Conservation (phyloP, 2,329 filamentous ascomycete genomes). For the Didymella arachidicola region DNA sequence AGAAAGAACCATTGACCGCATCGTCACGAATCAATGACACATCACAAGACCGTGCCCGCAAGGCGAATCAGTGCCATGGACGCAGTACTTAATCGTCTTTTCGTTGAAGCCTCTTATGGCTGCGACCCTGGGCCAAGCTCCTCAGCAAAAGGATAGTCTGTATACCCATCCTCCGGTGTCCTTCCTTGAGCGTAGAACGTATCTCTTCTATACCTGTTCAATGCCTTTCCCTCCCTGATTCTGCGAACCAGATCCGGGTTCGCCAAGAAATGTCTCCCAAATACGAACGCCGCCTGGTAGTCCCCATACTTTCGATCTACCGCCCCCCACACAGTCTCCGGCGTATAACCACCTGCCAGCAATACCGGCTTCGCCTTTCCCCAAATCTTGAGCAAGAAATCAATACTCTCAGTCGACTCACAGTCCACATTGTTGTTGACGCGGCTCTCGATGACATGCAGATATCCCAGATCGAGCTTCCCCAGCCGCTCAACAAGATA, state of each 20-base stretch:
- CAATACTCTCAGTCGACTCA: slow-evolving; percentile 29
- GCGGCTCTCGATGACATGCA: slow-evolving; percentile 63
- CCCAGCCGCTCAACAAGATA: slow-evolving; percentile 62
- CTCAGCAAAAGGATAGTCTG: slow-evolving; percentile 12
- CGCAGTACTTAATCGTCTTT: not conserved
- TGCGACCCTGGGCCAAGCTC: not conserved
- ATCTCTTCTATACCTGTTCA: slow-evolving; percentile 11
- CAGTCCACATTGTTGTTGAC: slow-evolving; percentile 55
- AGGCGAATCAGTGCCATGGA: too few relatives aligned
- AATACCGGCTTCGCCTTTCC: slow-evolving; percentile 36
- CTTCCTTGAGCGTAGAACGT: slow-evolving; percentile 14
- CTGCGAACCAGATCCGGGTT: slow-evolving; percentile 49
- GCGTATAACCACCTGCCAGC: slow-evolving; percentile 50
- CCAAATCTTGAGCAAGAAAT: slow-evolving; percentile 29
- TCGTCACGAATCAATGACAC: too few relatives aligned
- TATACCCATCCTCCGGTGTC: slow-evolving; percentile 10
- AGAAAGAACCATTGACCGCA: too few relatives aligned
- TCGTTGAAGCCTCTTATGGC: not conserved
- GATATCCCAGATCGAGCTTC: slow-evolving; percentile 59
- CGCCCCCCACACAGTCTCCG: slow-evolving; percentile 40
- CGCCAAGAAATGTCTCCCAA: slow-evolving; percentile 55
- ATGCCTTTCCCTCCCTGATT: not conserved
- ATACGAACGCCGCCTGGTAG: slow-evolving; percentile 52
- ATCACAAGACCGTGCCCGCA: too few relatives aligned
- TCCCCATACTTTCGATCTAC: slow-evolving; percentile 49